Evolutionary conservation across 805 yeast species (phyloP), one percentile per base, ranked within the genome.

Genomic region (Ogataea nonfermentans): DNA sequence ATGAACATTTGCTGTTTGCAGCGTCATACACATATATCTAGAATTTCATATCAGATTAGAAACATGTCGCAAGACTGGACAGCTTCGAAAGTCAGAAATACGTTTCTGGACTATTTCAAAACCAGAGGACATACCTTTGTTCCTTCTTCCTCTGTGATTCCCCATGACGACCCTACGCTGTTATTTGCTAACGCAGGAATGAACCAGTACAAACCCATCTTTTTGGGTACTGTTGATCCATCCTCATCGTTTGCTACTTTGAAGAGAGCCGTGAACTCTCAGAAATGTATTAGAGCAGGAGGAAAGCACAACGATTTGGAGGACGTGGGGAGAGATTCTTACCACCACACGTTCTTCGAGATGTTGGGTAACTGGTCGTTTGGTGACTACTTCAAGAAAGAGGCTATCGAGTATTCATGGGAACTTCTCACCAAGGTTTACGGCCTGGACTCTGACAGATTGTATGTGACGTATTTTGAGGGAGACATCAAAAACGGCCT

Each of bases 351-450:
- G 12, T 95, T 95, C 61, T 93, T 93, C 55, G 99, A 93, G 70
- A 93, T 93, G 99, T 77, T 93, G 67, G 99, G 99, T 58, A 93
- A 93, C 74, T 93, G 99, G 99, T 93, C 99, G 6, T 93, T 93
- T 66, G 99, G 99, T 57, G 99, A 93, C 67, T 93, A 93, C 64
- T 93, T 93, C 79, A 93, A 93, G 66, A 78, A 84, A 56, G 99
- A 89, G 60, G 98, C 98, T 37, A 83, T 90, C 56, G 67, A 68
- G 7, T 86, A 75, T 69, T 81, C 95, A 8, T 93, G 98, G 98
- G 95, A 89, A 43, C 72, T 93, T 47, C 75, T 93, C 60, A 90
- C 98, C 34, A 63, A 74, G 47, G 93, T 84, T 9, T 93, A 86
- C 56, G 91, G 90, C 27, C 75, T 93, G 44, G 79, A 82, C 34